Evolutionary conservation across 768 basidiomycete genomes (phyloP).

Genomic region (Naganishia onofrii): DNA sequence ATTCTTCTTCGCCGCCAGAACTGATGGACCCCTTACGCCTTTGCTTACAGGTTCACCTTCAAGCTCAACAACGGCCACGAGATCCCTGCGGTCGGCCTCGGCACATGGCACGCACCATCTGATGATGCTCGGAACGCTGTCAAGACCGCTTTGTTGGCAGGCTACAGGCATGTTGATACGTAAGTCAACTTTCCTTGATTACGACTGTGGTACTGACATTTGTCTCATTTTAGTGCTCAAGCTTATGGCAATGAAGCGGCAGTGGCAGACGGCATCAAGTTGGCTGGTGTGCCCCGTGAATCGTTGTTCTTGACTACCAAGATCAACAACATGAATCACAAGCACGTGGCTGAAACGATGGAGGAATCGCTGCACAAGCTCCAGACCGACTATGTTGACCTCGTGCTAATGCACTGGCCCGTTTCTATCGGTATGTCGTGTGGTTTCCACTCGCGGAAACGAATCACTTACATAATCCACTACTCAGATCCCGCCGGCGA

Average conservation of each 20-base stretch:
- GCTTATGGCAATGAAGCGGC: conserved; percentile 67
- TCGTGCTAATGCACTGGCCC: conserved; percentile 59
- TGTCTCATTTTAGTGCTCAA: conserved; percentile 22
- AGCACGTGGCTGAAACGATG: conserved; percentile 29
- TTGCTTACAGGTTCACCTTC: conserved; percentile 33
- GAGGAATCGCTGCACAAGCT: conserved; percentile 58
- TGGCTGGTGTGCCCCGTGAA: conserved; percentile 67
- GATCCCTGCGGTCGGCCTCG: conserved; percentile 73
- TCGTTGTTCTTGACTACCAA: conserved; percentile 72
- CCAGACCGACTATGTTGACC: conserved; percentile 68
- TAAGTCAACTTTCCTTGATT: no score
- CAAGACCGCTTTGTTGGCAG: conserved; percentile 66
- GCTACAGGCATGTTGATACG: conserved; percentile 63
- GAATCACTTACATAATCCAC: no score
- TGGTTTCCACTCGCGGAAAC: neutral
- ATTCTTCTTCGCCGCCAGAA: neutral
- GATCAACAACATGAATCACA: conserved; percentile 36
- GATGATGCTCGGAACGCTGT: conserved; percentile 72
- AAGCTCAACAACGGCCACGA: conserved; percentile 55
- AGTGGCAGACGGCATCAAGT: conserved; percentile 76
- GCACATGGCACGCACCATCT: conserved; percentile 56
- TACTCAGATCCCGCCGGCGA: conserved; percentile 21
- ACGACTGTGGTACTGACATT: neutral
- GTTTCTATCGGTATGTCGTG: conserved; percentile 28
- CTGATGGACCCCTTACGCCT: neutral